Evolutionary conservation across 352 stramenopile species (phyloP), one percentile per base, ranked within the genome.

Genomic region (Phytophthora vignae): DNA sequence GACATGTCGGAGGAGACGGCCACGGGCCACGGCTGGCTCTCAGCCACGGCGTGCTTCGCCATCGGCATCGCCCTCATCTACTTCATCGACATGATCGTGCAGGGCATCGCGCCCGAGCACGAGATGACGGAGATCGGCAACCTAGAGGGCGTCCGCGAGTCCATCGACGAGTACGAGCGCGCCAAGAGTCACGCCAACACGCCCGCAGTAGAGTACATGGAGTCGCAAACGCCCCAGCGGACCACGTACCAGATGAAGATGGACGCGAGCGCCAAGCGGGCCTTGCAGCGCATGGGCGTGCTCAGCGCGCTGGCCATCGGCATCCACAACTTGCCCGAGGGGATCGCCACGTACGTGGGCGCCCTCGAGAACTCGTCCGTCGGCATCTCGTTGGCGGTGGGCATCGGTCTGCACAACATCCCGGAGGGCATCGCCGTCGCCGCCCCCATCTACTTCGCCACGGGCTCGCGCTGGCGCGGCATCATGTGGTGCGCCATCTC

Each of bases 361-460:
- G 33, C 55, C 12, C 48, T 61, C 31, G 33, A 61, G 36, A 61
- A 61, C 36, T 61, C 55, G 10, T 61, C 55, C 31, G 55, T 61
- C 10, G 55, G 55, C 7, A 36, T 61, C 19, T 61, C 55, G 15
- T 36, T 61, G 6, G 55, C 55, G 4, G 19, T 61, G 33, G 55
- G 55, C 12, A 61, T 61, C 21, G 55, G 33, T n/a, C 55, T 60
- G 8, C 55, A 25, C 22, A 25, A 25, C 22, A 25, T 25, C 22
- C 22, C 22, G 22, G 22, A 25, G 22, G 97, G 97, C 2, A 83
- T 99, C 46, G 97, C 93, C 48, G 94, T 99, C 17, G 90, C 95
- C n/a, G 84, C 98, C 10, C 96, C 96, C 2, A 97, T 99, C 40
- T 99, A 99, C 80, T 99, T 98, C 67, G 93, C 95, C 10, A 99